Evolutionary conservation across 2,329 filamentous ascomycete species (phyloP).

Genomic region (Sporothrix inflata): DNA sequence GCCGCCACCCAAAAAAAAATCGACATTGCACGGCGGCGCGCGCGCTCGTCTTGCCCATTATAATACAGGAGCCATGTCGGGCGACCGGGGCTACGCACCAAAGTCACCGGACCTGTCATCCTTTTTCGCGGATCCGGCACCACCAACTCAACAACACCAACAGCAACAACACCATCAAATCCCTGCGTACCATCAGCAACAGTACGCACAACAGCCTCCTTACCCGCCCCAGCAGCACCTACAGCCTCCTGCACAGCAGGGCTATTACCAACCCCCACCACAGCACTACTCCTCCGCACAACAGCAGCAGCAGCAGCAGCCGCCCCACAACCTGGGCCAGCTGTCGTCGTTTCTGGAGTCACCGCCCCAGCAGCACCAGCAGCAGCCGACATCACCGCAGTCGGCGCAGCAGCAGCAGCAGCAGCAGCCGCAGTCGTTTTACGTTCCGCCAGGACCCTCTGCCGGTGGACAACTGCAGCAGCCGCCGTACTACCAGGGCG

Average conservation of each 20-base stretch:
- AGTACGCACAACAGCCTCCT: constrained; percentile 40
- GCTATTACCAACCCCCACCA: constrained; percentile 33
- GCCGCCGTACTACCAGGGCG: constrained; percentile 27
- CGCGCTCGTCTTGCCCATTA: not conserved
- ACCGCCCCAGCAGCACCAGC: constrained; percentile 35
- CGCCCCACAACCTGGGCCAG: constrained; percentile 24
- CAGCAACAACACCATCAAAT: constrained; percentile 34
- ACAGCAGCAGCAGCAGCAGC: constrained; percentile 18
- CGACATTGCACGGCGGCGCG: not conserved
- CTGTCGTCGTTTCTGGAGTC: constrained; percentile 26
- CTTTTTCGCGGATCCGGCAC: constrained; percentile 49
- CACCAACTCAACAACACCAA: constrained; percentile 36
- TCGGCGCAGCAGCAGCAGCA: constrained; percentile 1
- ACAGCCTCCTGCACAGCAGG: constrained; percentile 33
- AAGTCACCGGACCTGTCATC: constrained; percentile 64
- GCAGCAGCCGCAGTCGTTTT: constrained; percentile 21
- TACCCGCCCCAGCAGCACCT: constrained; percentile 30
- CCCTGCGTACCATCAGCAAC: constrained; percentile 37
- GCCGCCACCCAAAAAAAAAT: not conserved
- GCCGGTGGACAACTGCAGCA: not conserved
- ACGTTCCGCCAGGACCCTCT: constrained; percentile 7
- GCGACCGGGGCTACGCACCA: constrained; percentile 58
- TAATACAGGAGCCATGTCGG: constrained; percentile 47
- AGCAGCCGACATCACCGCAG: constrained; percentile 22
- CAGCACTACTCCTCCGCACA: constrained; percentile 26